These are phyloP conservation scores for Microascus cirrosus DNA, from an alignment of 2,329 filamentous ascomycete species.

Conservation along the genomic window DNA sequence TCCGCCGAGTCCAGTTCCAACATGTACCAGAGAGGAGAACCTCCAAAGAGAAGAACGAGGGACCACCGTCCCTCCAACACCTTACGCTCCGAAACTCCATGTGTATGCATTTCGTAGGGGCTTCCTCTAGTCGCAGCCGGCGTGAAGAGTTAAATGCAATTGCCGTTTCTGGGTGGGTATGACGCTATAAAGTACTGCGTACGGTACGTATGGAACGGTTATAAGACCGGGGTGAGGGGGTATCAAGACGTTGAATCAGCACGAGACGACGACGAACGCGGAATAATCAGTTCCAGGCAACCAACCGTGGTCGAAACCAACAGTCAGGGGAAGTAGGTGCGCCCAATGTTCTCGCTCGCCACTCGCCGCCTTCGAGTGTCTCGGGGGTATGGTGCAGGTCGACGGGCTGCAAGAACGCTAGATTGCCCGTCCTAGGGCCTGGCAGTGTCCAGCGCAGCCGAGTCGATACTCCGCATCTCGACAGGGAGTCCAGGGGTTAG, in stretches of 20 bases:
- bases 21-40: background rate
- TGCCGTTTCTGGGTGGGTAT: background rate
- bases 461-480: slow-evolving; percentile 28
- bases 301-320: too few species aligned
- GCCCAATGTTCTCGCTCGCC: too few species aligned
- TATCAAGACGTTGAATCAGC: background rate
- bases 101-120: background rate
- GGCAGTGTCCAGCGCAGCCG: slow-evolving; percentile 14
- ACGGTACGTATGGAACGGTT: background rate
- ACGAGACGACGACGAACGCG: too few species aligned
- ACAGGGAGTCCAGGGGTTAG: slow-evolving; percentile 5
- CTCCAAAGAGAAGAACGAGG: background rate
- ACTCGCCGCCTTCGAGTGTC: background rate
- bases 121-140: background rate
- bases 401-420: background rate
- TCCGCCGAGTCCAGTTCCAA: background rate
- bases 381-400: too few species aligned
- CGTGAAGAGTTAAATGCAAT: background rate
- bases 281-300: too few species aligned
- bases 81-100: background rate
- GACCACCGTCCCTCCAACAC: background rate
- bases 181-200: background rate
- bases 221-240: background rate
- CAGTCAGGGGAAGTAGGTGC: too few species aligned
- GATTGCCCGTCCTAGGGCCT: background rate